phyloP scores from a whole-genome alignment of 108 stramenopile species.

The Poteriospumella lacustris region DNA sequence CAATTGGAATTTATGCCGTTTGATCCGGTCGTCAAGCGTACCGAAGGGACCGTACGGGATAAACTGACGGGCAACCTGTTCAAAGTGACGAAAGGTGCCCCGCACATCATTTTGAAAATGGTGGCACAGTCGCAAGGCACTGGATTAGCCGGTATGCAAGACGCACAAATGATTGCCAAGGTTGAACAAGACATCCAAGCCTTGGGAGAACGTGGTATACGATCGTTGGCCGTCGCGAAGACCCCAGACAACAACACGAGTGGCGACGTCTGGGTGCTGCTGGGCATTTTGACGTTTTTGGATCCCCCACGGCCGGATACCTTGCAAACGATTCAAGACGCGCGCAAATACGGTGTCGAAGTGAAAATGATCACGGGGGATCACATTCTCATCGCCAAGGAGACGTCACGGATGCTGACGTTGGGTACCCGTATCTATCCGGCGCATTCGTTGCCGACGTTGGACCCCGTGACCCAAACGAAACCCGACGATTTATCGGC shows the following conservation, averaged over 20 bases:
- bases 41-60: conserved; percentile 57
- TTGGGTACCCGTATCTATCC: conserved; percentile 53
- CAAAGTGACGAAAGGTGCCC: conserved; percentile 68
- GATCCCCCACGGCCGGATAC: conserved; percentile 75
- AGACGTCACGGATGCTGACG: conserved; percentile 56
- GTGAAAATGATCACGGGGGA: conserved; percentile 84
- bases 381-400: conserved; percentile 49
- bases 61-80: conserved; percentile 46
- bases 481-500: background rate
- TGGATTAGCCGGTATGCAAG: too few species aligned
- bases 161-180: background rate
- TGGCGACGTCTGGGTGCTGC: conserved; percentile 58
- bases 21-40: conserved; percentile 69
- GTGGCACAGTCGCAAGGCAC: too few species aligned
- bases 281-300: conserved; percentile 71
- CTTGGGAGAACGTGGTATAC: background rate
- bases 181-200: background rate
- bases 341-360: conserved; percentile 62
- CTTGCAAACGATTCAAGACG: conserved; percentile 60
- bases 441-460: conserved; percentile 38
- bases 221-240: conserved; percentile 13
- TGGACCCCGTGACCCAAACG: conserved; percentile 12
- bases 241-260: conserved; percentile 30
- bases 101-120: conserved; percentile 61
- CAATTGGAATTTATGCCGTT: conserved; percentile 62